Conservation (phyloP, 2,329 filamentous ascomycete species). For the Bipolaris bicolor region DNA sequence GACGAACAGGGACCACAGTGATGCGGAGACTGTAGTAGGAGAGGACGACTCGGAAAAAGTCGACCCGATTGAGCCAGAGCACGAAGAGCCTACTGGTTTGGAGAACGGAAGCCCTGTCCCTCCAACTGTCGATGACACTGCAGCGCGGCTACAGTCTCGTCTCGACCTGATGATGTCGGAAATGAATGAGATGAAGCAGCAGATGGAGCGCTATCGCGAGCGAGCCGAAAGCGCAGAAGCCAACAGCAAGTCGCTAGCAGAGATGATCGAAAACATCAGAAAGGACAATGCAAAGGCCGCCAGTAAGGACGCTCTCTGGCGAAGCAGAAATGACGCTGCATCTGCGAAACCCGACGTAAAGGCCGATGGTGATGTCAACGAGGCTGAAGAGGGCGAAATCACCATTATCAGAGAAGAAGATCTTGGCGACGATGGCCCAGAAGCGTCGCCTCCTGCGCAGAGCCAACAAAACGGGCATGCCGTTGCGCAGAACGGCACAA, state of each 20-base stretch:
- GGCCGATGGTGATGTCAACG: constrained; percentile 26
- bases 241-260: constrained; percentile 78
- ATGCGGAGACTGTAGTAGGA: constrained; percentile 36
- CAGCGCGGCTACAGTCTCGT: constrained; percentile 67
- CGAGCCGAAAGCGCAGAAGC: constrained; percentile 81
- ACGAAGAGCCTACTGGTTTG: constrained; percentile 21
- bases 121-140: constrained; percentile 43
- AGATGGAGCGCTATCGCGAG: constrained; percentile 77
- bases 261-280: constrained; percentile 86
- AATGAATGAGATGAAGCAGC: constrained; percentile 79
- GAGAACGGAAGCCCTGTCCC: constrained; percentile 34
- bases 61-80: constrained; percentile 18
- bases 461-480: constrained; percentile 42
- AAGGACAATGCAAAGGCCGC: constrained; percentile 63
- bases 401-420: constrained; percentile 45
- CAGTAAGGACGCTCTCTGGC: constrained; percentile 36
- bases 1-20: constrained; percentile 51
- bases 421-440: constrained; percentile 32
- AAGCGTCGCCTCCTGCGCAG: constrained; percentile 23
- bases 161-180: constrained; percentile 79
- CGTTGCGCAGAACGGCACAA: constrained; percentile 29
- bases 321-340: constrained; percentile 34
- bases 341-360: constrained; percentile 12
- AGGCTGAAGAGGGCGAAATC: constrained; percentile 45
- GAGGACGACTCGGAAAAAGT: constrained; percentile 28